Base-by-base conservation (phyloP, 768 basidiomycete genomes). In the Polyporus arcularius region DNA sequence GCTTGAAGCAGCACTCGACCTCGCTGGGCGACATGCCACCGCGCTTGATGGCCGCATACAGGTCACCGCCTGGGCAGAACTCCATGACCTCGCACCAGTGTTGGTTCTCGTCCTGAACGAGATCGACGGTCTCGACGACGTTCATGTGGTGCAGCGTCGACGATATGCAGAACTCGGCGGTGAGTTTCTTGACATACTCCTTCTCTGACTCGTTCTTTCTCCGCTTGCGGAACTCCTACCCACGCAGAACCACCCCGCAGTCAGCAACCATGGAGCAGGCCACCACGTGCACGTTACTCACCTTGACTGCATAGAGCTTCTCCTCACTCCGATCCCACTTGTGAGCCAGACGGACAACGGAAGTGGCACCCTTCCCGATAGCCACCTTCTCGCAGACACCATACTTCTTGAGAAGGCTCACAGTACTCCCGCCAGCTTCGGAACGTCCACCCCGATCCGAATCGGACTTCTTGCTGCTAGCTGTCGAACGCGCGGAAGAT, bases 21-120 rank as follows among this genome's bases (percentile, higher is more conserved):
- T 96, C 94, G 73, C 87, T 87, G 4, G 90, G 85, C 39, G 87
- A 87, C 92, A 97, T 95, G 65, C 83, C 85, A 59, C 96, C 96
- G 75, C 93, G 95, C 85, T 98, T 98, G 78, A 99, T 99, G 40
- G 95, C 96, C 30, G 96, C 96, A 72, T 99, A 99, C 39, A 99
- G 81, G 77, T 99, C 96, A 2, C 96, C 96, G 46, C 97, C 97
- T 4, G 95, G 95, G 71, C 96, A 99, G 72, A 94, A 99, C 74
- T 98, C 97, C 96, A 99, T 98, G 48, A 99, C 96, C 74, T 98
- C 97, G 71, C 96, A 99, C 96, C 96, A 99, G 70, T 94, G 88
- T 63, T 93, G 88, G 63, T 79, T 85, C 76, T 99, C 96, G 75
- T 99, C 97, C 69, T 99, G 97, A n/a, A 99, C 91, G 60, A 99